Evolutionary conservation across 2,329 filamentous ascomycete species (phyloP).

Genomic region (Colletotrichum sublineola): DNA sequence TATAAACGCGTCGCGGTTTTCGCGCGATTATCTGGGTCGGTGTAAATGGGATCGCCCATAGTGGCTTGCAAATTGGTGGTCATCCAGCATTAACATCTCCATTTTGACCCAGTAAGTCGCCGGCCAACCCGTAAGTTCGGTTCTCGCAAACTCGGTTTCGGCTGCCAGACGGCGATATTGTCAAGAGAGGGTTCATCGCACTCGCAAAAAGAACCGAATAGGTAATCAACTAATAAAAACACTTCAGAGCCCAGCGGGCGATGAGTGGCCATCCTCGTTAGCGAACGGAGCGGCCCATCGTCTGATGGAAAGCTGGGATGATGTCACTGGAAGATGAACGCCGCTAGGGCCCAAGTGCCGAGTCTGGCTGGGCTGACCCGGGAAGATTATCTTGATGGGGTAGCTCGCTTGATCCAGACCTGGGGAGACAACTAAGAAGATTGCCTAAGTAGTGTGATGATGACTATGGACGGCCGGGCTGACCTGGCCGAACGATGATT

Average conservation of each 20-base stretch:
- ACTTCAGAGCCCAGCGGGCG: neutral
- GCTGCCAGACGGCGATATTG: neutral
- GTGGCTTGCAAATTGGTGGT: neutral
- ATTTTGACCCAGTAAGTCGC: neutral
- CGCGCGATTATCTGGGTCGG: constrained; percentile 22
- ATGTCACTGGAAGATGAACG: constrained; percentile 35
- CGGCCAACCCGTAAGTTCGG: neutral
- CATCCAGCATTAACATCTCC: constrained; percentile 13
- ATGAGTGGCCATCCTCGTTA: neutral
- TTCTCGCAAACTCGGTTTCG: neutral
- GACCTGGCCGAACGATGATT: constrained; percentile 14
- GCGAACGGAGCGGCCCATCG: neutral
- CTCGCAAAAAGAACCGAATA: neutral
- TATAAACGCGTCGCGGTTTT: constrained; percentile 29
- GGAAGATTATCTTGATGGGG: constrained; percentile 29
- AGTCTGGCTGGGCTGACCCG: constrained; percentile 30
- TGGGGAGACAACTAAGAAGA: constrained; percentile 19
- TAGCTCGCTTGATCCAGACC: constrained; percentile 31
- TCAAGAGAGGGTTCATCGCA: neutral
- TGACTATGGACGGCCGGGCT: constrained; percentile 14
- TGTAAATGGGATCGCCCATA: constrained; percentile 34
- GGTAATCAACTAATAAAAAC: neutral
- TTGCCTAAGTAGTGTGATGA: neutral
- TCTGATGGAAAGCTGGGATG: constrained; percentile 7
- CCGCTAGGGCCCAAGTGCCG: constrained; percentile 32